Evolutionary conservation across 2,329 filamentous ascomycete genomes (phyloP), one percentile per base, ranked within the genome.

Genomic region (Cordyceps fumosorosea): DNA sequence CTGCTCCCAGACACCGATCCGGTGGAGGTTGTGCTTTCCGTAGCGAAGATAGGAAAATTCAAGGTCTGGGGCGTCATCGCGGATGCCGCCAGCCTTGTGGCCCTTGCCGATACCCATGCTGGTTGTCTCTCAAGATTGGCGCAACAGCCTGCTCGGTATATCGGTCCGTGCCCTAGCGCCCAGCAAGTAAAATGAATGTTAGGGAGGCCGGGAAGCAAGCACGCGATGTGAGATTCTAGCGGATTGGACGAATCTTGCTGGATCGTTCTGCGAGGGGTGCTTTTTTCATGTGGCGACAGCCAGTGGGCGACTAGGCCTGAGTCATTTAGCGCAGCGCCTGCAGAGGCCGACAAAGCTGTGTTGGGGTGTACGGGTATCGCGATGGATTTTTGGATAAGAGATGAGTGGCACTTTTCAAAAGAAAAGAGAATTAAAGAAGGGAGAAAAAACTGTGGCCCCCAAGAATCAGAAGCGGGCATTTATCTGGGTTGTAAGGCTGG

Each of bases 1-100:
- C 62, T 66, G 71, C 50, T 75, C 70, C 80, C 80, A 82, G 40
- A 81, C 70, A n/a, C 74, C 77, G 47, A 81, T 67, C n/a, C 69
- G 74, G 68, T 81, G 80, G 32, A 80, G 77, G 59, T 71, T 71
- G 64, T 78, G 73, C 32, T 74, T 64, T 62, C 76, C 73, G 58
- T 77, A 75, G 63, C 70, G 69, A 70, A 75, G 71, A 64, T 77
- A 72, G 18, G 57, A 67, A 34, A 76, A 68, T n/a, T 63, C 29
- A 12, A 62, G 53, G 18, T 69, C 69, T 26, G 66, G 65, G 12
- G 65, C 62, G 50, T 66, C 54, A 11, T 55, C 55, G 42, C 48
- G 44, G 42, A 54, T 60, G n/a, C 54, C 56, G 14, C 51, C 45
- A 42, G 62, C 32, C 52, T 52, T 64, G 24, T 64, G 62, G 20